Conservation (phyloP, 768 basidiomycete genomes). For the Leccinum subgranulosum region DNA sequence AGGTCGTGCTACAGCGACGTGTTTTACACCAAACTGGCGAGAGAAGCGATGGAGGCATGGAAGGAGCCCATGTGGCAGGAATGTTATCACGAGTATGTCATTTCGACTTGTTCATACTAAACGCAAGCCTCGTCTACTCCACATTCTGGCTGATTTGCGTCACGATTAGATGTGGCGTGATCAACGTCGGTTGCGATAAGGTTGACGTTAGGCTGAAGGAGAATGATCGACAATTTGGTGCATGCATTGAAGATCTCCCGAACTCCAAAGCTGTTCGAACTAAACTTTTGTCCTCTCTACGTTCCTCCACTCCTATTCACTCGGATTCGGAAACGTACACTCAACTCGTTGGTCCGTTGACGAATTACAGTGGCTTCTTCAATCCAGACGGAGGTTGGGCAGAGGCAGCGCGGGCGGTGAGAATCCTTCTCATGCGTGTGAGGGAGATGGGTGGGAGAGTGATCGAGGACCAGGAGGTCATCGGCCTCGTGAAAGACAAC, state of each 20-base stretch:
- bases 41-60: conserved; percentile 78
- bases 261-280: conserved; percentile 12
- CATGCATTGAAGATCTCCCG: conserved; percentile 37
- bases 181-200: conserved; percentile 21
- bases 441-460: conserved; percentile 58
- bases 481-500: conserved; percentile 40
- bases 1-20: conserved; percentile 68
- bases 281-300: conserved; percentile 18
- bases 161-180: conserved; percentile 23
- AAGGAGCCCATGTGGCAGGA: conserved; percentile 66
- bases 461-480: conserved; percentile 53
- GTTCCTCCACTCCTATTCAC: no score
- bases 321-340: neutral
- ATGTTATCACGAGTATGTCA: conserved; percentile 76
- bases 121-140: neutral
- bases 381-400: conserved; percentile 87
- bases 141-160: neutral
- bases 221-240: conserved; percentile 63
- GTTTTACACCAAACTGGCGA: conserved; percentile 68
- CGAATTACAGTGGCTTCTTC: conserved; percentile 50
- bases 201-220: conserved; percentile 55
- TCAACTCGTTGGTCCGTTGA: conserved; percentile 17
- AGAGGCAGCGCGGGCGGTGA: conserved; percentile 65
- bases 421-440: conserved; percentile 53
- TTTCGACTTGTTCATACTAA: neutral